Evolutionary conservation across 2,329 filamentous ascomycete genomes (phyloP), one percentile per base, ranked within the genome.

Genomic region (Monosporascus sp.): DNA sequence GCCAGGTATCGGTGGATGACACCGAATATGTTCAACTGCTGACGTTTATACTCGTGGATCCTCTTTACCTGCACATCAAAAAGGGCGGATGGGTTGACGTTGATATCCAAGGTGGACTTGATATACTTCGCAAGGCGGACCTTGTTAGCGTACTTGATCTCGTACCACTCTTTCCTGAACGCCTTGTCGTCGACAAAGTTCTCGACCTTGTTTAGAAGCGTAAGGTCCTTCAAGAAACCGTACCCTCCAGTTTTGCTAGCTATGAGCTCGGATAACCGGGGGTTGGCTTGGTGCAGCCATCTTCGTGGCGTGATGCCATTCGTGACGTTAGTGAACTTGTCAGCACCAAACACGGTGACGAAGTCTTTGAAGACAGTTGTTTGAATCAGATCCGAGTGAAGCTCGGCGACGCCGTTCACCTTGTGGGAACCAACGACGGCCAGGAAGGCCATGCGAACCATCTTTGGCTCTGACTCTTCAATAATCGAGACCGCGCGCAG

Each of bases 311-410:
- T 99, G 68, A 99, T 95, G 54, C 94, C 94, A 70, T 99, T 99
- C 59, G 94, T 99, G 59, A 99, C 93, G 64, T 99, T 99, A 53
- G 90, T 96, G 73, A 99, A 99, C 72, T 97, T 97, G 79, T 99
- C 94, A 0, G 88, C 87, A 3, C 94, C 94, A 64, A 94, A 99
- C 59, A 99, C 90, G 62, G 84, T 82, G 54, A 99, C 93, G 72
- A 99, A 99, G 71, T 99, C 94, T 72, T 94, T 97, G 84, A 99
- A 97, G 62, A 99, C 96, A n/a, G 94, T 99, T 0, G 92, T 95
- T 78, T 94, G 94, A 78, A 99, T 96, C 54, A 99, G 79, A 68
- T 99, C 94, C 1, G 94, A 99, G 74, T 99, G 94, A 59, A 99
- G 76, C 74, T 99, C 94, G 36, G 94, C 94, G 37, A 99, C 94